Conservation (phyloP, 441 rosid species). For the Raphanus hybrid region DNA sequence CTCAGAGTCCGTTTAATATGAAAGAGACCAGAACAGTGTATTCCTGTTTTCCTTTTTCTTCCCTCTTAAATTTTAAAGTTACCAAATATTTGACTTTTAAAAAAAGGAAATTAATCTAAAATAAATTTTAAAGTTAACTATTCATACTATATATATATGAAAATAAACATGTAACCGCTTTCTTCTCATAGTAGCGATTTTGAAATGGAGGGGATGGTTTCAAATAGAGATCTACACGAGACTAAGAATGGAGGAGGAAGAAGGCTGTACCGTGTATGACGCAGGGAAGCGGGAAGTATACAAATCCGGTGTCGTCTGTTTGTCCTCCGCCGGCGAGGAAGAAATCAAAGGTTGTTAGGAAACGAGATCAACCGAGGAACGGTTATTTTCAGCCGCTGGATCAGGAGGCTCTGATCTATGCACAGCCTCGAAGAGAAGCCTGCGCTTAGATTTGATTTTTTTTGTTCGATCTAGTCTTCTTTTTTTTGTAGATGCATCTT, state of each 20-base stretch:
- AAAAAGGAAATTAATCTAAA: neutral
- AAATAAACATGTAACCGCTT: neutral
- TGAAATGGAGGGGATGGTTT: neutral
- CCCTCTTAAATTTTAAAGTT: neutral
- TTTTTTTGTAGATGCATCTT: neutral
- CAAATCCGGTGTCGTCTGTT: conserved; percentile 46
- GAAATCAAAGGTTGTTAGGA: conserved; percentile 45
- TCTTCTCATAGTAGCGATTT: neutral
- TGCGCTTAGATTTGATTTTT: conserved; percentile 33
- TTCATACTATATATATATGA: neutral
- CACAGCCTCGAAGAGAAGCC: conserved; percentile 43
- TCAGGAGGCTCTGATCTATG: conserved; percentile 55
- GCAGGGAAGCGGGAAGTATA: conserved; percentile 50
- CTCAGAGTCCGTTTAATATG: neutral
- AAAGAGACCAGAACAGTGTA: neutral
- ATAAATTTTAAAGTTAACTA: neutral
- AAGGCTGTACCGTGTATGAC: conserved; percentile 38
- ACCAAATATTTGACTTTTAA: neutral
- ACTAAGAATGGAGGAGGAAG: neutral
- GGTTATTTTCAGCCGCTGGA: conserved; percentile 70
- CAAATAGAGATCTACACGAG: neutral
- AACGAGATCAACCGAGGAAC: conserved; percentile 52
- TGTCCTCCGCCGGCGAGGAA: conserved; percentile 74
- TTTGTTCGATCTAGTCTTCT: neutral
- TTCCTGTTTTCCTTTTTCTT: neutral